Percentiles rank a stretch among this genome's conserved stretches.
These are phyloP conservation scores for Sphaerulina vaccinii DNA, from an alignment of 2,329 filamentous ascomycete species.

Conservation along the genomic window DNA sequence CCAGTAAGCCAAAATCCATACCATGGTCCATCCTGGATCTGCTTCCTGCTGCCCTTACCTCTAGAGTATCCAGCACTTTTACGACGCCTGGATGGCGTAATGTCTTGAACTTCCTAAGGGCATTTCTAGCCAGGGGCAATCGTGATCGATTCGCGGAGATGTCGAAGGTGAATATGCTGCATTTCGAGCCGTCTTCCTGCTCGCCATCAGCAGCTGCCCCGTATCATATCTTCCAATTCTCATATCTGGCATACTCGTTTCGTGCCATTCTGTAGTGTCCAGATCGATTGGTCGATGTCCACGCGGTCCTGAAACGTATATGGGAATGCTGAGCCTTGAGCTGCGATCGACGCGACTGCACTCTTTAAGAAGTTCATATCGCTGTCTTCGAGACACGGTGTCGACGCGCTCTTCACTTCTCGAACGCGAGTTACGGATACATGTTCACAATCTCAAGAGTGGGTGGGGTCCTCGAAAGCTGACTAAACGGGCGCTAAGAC, in stretches of 20 bases:
- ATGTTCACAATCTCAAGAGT: too few species aligned
- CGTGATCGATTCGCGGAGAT: constrained; percentile 74
- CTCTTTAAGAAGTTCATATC: constrained; percentile 98
- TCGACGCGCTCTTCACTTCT: too few species aligned
- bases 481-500: too few species aligned
- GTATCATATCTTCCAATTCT: background rate
- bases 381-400: too few species aligned
- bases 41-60: constrained; percentile 57
- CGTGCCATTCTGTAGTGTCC: constrained; percentile 93
- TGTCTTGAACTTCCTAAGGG: constrained; percentile 88
- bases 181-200: constrained; percentile 89
- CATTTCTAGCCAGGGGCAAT: constrained; percentile 86
- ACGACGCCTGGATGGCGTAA: constrained; percentile 92
- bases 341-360: constrained; percentile 94
- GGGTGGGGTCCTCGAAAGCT: too few species aligned
- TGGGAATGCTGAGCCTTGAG: constrained; percentile 86
- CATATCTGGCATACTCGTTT: constrained; percentile 66
- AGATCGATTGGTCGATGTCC: constrained; percentile 89
- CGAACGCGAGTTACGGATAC: too few species aligned
- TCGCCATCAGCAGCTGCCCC: constrained; percentile 14
- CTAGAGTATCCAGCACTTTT: constrained; percentile 89
- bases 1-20: constrained; percentile 32
- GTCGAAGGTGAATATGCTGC: constrained; percentile 97
- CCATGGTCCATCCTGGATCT: background rate
- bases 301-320: constrained; percentile 92